These are phyloP conservation scores for Suillus discolor DNA, from an alignment of 768 basidiomycete species.

Conservation along the genomic window DNA sequence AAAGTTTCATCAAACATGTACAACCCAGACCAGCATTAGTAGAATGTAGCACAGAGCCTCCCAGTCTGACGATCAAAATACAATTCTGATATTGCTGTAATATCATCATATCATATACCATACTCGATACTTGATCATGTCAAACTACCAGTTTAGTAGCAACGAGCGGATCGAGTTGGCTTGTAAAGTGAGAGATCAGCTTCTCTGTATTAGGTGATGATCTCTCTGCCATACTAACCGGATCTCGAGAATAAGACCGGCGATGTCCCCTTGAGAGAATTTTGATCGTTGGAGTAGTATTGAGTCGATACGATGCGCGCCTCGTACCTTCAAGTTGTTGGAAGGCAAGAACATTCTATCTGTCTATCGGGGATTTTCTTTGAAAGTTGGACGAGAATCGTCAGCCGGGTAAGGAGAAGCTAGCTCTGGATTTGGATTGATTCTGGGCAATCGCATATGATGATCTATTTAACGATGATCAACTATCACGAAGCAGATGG, in stretches of 20 bases:
- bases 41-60: too few relatives aligned
- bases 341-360: background rate
- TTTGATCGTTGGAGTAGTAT: background rate
- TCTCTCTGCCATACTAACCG: too few relatives aligned
- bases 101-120: too few relatives aligned
- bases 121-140: too few relatives aligned
- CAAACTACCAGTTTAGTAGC: too few relatives aligned
- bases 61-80: too few relatives aligned
- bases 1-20: background rate
- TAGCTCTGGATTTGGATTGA: background rate
- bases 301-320: background rate
- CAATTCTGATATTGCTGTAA: too few relatives aligned
- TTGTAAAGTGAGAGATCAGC: too few relatives aligned
- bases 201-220: too few relatives aligned
- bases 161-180: too few relatives aligned
- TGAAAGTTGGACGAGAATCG: background rate
- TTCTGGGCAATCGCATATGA: background rate
- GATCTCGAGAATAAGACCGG: background rate
- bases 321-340: too few relatives aligned
- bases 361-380: background rate
- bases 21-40: background rate
- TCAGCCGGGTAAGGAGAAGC: background rate
- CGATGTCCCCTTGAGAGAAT: background rate
- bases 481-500: background rate
- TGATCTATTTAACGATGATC: background rate